Evolutionary conservation across 164 flowering plant species (phyloP), one percentile per base, ranked within the genome.

Genomic region (Buxus sempervirens): DNA sequence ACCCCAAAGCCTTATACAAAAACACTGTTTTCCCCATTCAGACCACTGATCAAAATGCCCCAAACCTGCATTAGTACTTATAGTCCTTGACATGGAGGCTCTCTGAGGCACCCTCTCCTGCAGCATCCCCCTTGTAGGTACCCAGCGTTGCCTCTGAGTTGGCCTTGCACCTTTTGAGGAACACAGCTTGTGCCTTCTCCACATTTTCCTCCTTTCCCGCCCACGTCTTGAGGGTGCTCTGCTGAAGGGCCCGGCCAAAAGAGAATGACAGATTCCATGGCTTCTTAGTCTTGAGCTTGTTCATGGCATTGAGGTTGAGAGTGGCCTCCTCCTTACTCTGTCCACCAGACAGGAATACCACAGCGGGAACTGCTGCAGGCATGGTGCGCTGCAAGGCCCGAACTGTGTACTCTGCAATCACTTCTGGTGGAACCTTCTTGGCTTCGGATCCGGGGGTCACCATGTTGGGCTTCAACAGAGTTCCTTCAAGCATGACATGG

Each of bases 31-130:
- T 12, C 45, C 5, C 45, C 12, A 5, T 41, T 41, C 45, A 41
- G 12, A 5, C 12, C 12, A 41, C 45, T 5, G 12, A 41, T 41
- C 5, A 41, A 41, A 41, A 5, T 12, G 12, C 45, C 45, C 45
- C 45, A 41, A 41, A 41, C 5, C 45, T 41, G 5, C 8, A 41
- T 78, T 73, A 88, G 81, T 88, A 88, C 77, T 84, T 88, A 86
- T 88, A 89, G 77, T 83, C 90, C 84, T 87, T 87, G 67, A 89
- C 94, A 60, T 89, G 91, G 60, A 89, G 94, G 79, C 84, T 80
- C 82, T 89, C 94, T 0, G 88, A 69, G 7, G 86, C 91, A 70
- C 88, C 94, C 64, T 85, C 91, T 0, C 78, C 82, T 7, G 69
- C 58, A 45, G 87, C 85, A 65, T 51, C 60, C 1, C 75, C 75